Evolutionary conservation across 495 filamentous ascomycete species (phyloP).

Genomic region (Letharia lupina): DNA sequence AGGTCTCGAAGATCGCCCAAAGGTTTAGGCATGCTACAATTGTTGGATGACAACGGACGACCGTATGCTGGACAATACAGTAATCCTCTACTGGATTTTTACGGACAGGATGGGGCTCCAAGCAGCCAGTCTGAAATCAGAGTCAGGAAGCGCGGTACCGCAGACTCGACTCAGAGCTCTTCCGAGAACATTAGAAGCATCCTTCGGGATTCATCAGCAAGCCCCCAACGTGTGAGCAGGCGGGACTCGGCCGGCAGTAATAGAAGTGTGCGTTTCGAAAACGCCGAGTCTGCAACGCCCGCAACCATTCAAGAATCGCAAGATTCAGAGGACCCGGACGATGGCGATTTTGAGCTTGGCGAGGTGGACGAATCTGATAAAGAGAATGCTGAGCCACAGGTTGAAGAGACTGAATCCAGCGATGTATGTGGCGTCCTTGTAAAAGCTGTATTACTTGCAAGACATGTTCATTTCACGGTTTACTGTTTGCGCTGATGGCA

Average conservation of each 20-base stretch:
- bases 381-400: slow-evolving; percentile 23
- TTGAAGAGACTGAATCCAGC: slow-evolving; percentile 12
- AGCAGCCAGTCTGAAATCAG: slow-evolving; percentile 13
- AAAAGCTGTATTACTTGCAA: not conserved
- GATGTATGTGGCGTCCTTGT: slow-evolving; percentile 14
- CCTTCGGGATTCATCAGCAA: slow-evolving; percentile 17
- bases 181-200: not conserved
- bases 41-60: slow-evolving; percentile 31
- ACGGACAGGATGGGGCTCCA: slow-evolving; percentile 17
- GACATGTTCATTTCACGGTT: not conserved
- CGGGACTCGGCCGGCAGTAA: slow-evolving; percentile 18
- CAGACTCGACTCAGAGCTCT: not conserved
- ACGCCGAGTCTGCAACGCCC: slow-evolving; percentile 26
- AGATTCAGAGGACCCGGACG: slow-evolving; percentile 30
- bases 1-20: slow-evolving; percentile 13
- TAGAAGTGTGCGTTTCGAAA: slow-evolving; percentile 26
- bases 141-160: slow-evolving; percentile 9
- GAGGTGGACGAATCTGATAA: slow-evolving; percentile 24
- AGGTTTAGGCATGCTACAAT: slow-evolving; percentile 18
- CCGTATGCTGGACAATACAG: slow-evolving; percentile 28
- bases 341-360: slow-evolving; percentile 25
- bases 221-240: slow-evolving; percentile 8
- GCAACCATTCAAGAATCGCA: slow-evolving; percentile 29
- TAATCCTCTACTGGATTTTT: slow-evolving; percentile 27
- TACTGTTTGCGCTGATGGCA: not conserved